Conservation (phyloP, 257 asterid genomes). For the Solanum peruvianum region DNA sequence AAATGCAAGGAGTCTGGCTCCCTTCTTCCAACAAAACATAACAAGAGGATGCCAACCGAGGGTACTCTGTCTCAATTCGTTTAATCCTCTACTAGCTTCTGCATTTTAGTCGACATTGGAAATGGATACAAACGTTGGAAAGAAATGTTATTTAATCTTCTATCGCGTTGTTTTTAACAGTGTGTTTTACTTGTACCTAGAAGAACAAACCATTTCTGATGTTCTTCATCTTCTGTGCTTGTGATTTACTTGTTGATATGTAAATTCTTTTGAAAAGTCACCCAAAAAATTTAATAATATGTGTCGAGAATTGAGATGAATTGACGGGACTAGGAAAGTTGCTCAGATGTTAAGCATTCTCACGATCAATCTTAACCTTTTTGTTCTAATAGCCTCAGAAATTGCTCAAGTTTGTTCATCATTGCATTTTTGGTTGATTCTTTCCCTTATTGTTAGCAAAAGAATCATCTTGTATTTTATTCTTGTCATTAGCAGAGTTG, state of each 20-base stretch:
- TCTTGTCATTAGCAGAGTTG: not conserved
- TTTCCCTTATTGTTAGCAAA: not conserved
- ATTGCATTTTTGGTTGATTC: not conserved
- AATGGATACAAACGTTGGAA: not conserved
- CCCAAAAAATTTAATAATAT: not conserved
- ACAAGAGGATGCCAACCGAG: constrained; percentile 42
- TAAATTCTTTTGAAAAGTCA: not conserved
- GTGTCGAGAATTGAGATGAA: not conserved
- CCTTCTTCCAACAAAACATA: constrained; percentile 67
- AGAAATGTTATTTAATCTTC: not conserved
- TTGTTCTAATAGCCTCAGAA: accelerated
- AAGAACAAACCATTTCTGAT: not conserved
- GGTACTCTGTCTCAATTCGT: constrained; percentile 33
- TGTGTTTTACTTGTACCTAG: not conserved
- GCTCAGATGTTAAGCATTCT: not conserved
- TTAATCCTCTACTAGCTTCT: constrained; percentile 10
- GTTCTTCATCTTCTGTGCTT: not conserved
- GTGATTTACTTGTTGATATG: not conserved
- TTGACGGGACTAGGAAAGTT: not conserved
- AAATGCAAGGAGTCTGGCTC: constrained; percentile 59
- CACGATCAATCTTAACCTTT: not conserved
- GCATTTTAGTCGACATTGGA: not conserved
- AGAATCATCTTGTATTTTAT: not conserved
- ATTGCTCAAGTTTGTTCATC: not conserved
- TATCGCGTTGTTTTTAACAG: not conserved